Evolutionary conservation across 176 grass and related monocot genomes (phyloP).

Genomic region (sorghum (Sorghum bicolor)): DNA sequence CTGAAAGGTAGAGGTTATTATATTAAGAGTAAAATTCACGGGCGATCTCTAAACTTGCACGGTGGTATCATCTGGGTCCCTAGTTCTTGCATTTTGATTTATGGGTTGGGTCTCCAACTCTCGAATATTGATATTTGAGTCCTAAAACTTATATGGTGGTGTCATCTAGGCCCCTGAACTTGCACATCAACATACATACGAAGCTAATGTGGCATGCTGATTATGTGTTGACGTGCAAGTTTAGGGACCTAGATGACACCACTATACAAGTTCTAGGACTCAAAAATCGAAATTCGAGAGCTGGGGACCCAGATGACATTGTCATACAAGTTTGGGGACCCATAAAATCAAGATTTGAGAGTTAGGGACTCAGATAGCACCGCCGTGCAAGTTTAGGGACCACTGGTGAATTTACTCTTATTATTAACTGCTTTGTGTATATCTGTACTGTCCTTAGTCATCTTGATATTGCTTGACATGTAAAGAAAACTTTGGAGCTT

Average conservation of each 20-base stretch:
- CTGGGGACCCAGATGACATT: not conserved
- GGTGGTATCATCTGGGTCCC: not conserved
- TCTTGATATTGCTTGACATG: not conserved
- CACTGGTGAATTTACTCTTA: not conserved
- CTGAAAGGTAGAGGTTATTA: constrained; percentile 56
- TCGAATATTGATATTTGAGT: not conserved
- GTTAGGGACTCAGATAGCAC: not conserved
- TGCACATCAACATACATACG: not conserved
- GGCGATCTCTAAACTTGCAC: not conserved
- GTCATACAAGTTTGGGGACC: not conserved
- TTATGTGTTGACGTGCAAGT: not conserved
- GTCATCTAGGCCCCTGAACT: not conserved
- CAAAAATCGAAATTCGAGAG: not conserved
- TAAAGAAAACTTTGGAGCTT: not conserved
- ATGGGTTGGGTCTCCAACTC: not conserved
- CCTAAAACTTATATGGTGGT: not conserved
- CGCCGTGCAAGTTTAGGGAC: not conserved
- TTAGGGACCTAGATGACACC: not conserved
- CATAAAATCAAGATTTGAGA: not conserved
- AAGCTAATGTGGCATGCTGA: not conserved
- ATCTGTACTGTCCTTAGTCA: not conserved
- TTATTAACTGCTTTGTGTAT: constrained; percentile 19
- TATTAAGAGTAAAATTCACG: constrained; percentile 8
- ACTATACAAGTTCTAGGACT: not conserved
- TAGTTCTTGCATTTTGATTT: not conserved